phyloP scores from a whole-genome alignment of 2,329 filamentous ascomycete species.

The Epichloe baconii region DNA sequence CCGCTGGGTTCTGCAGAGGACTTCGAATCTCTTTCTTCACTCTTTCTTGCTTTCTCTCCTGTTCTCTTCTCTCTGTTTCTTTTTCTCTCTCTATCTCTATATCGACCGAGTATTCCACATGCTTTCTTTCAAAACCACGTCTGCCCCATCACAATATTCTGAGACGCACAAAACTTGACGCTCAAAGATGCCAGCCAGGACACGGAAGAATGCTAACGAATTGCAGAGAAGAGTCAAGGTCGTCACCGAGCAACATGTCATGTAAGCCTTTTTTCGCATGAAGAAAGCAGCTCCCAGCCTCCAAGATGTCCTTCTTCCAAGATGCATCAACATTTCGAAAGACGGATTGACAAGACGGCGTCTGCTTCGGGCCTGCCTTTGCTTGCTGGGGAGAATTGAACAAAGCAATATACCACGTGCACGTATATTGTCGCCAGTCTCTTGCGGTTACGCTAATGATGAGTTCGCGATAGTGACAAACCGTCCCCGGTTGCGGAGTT shows the following conservation, averaged over 20 bases:
- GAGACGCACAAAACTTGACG: conserved; percentile 4
- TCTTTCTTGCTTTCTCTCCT: conserved; percentile 3
- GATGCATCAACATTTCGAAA: not conserved
- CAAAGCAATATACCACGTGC: not conserved
- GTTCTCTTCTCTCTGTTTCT: conserved; percentile 4
- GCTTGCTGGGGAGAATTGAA: not conserved
- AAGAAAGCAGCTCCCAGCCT: not conserved
- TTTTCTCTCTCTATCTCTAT: not conserved
- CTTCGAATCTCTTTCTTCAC: not conserved
- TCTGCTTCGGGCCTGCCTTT: not conserved
- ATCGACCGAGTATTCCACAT: not conserved
- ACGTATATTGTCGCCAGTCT: not conserved
- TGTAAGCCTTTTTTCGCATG: conserved; percentile 41
- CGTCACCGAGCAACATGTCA: conserved; percentile 79
- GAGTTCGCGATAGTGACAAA: conserved; percentile 46
- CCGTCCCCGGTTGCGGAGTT: conserved; percentile 74
- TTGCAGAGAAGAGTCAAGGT: conserved; percentile 81
- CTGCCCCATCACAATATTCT: not conserved
- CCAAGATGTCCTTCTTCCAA: not conserved
- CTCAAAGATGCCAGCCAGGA: conserved; percentile 4
- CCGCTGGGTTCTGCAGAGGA: not conserved
- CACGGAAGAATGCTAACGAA: conserved; percentile 14
- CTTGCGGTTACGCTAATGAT: conserved; percentile 5
- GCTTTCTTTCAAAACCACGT: not conserved
- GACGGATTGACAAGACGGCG: not conserved